phyloP scores from a whole-genome alignment of 192 early-diverging fungal genomes.

The Kappamyces sp. region DNA sequence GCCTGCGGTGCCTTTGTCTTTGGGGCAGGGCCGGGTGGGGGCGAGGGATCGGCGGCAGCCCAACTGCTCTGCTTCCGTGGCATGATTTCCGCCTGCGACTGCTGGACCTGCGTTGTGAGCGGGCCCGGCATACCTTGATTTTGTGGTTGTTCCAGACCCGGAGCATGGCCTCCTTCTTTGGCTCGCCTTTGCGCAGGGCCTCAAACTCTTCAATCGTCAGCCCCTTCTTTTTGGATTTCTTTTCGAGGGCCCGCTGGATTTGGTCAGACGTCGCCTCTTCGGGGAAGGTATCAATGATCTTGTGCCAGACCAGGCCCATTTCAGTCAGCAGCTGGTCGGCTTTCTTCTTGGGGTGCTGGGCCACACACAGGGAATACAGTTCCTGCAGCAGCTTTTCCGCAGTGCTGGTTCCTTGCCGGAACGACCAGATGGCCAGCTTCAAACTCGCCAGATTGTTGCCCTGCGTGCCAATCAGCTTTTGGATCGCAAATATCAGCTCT shows the following conservation, averaged over 20 bases:
- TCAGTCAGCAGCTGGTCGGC: slow-evolving; percentile 27
- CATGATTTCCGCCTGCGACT: slow-evolving; percentile 1
- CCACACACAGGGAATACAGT: slow-evolving; percentile 26
- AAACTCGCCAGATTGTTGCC: slow-evolving; percentile 31
- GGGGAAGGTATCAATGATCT: slow-evolving; percentile 38
- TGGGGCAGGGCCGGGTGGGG: slow-evolving; percentile 9
- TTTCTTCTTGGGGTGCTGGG: slow-evolving; percentile 16
- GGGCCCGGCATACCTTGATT: slow-evolving; percentile 30
- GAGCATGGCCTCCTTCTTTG: slow-evolving; percentile 55
- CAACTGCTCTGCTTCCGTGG: slow-evolving; percentile 17
- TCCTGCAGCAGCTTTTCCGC: slow-evolving; percentile 33
- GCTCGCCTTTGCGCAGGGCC: slow-evolving; percentile 41
- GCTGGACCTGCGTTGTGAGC: neutral
- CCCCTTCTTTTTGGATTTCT: slow-evolving; percentile 33
- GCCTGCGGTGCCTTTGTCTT: slow-evolving; percentile 25
- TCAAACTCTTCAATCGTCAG: slow-evolving; percentile 37
- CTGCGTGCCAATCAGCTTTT: slow-evolving; percentile 34
- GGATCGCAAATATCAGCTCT: slow-evolving; percentile 14
- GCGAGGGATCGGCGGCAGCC: slow-evolving; percentile 3
- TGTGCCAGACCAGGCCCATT: slow-evolving; percentile 35
- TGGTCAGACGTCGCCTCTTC: slow-evolving; percentile 11
- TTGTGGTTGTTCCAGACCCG: slow-evolving; percentile 63
- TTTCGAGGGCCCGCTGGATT: neutral
- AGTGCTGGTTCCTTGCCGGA: slow-evolving; percentile 14
- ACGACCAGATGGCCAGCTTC: slow-evolving; percentile 32